Evolutionary conservation across 805 yeast species (phyloP).

Genomic region (Schizosaccharomyces cryophilus): DNA sequence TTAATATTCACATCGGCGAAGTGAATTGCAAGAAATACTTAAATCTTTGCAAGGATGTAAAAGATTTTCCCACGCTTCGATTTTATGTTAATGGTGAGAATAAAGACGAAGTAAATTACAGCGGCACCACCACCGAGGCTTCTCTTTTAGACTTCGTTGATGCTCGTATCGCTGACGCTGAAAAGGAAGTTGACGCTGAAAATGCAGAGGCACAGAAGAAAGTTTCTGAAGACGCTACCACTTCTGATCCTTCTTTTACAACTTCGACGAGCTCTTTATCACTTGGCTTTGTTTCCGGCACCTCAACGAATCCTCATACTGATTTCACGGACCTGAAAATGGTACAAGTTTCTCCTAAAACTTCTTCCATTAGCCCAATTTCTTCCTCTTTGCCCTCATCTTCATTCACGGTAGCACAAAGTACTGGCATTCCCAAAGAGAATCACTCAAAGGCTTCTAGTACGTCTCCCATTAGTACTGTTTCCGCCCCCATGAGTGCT

Average conservation of each 20-base stretch:
- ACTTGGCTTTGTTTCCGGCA: too few species aligned
- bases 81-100: constrained; percentile 24
- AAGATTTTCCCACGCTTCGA: constrained; percentile 44
- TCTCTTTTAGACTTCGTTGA: neutral
- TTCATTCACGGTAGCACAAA: neutral
- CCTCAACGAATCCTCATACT: too few species aligned
- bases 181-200: neutral
- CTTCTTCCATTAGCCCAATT: neutral
- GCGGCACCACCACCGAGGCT: neutral
- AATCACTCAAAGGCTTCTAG: neutral
- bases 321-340: too few species aligned
- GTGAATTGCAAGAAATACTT: constrained; percentile 74
- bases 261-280: too few species aligned
- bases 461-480: neutral
- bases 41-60: constrained; percentile 57
- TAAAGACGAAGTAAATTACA: constrained; percentile 9
- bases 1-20: constrained; percentile 31
- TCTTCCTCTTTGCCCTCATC: neutral
- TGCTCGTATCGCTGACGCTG: neutral
- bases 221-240: neutral
- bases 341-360: too few species aligned
- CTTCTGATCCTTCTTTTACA: neutral
- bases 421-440: neutral
- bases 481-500: neutral
- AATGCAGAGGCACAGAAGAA: neutral